phyloP scores from a whole-genome alignment of 2,329 filamentous ascomycete species.

The Penicillium sclerotigenum region DNA sequence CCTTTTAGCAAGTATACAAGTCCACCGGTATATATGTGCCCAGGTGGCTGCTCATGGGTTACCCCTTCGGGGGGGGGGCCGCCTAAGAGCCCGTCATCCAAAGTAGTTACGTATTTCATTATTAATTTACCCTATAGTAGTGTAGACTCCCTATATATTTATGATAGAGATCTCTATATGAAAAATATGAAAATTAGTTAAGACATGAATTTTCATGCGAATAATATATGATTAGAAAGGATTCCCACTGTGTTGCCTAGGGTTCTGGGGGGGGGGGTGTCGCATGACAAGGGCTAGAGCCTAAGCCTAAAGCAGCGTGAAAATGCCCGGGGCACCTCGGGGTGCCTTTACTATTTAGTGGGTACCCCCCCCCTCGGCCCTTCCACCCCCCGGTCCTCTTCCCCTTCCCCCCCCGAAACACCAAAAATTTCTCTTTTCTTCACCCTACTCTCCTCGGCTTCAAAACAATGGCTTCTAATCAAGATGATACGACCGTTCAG shows the following conservation, averaged over 20 bases:
- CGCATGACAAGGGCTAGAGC: slow-evolving; percentile 4
- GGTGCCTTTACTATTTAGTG: slow-evolving; percentile 20
- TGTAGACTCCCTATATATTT: not conserved
- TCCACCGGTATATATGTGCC: not conserved
- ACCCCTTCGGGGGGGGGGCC: not conserved
- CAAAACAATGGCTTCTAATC: slow-evolving; percentile 34
- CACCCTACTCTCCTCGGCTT: slow-evolving; percentile 31
- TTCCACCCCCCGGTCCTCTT: slow-evolving; percentile 14
- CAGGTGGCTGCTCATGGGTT: not conserved
- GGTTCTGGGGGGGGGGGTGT: not conserved
- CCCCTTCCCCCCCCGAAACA: slow-evolving; percentile 4
- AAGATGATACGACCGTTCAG: slow-evolving; percentile 38
- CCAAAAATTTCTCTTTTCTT: slow-evolving; percentile 23
- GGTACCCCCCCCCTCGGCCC: slow-evolving; percentile 6
- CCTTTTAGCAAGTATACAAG: not conserved
- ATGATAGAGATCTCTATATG: not conserved
- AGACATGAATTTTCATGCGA: too few relatives aligned
- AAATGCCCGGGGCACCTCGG: slow-evolving; percentile 7
- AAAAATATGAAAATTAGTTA: not conserved
- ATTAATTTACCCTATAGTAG: not conserved
- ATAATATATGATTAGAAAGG: not conserved
- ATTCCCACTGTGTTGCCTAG: not conserved
- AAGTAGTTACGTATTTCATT: not conserved
- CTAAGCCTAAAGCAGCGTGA: slow-evolving; percentile 27
- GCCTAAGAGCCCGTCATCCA: not conserved